Percentiles rank a stretch among this genome's conserved stretches.
Conservation (phyloP, 2,329 filamentous ascomycete genomes). For the Bertia moriformis region DNA sequence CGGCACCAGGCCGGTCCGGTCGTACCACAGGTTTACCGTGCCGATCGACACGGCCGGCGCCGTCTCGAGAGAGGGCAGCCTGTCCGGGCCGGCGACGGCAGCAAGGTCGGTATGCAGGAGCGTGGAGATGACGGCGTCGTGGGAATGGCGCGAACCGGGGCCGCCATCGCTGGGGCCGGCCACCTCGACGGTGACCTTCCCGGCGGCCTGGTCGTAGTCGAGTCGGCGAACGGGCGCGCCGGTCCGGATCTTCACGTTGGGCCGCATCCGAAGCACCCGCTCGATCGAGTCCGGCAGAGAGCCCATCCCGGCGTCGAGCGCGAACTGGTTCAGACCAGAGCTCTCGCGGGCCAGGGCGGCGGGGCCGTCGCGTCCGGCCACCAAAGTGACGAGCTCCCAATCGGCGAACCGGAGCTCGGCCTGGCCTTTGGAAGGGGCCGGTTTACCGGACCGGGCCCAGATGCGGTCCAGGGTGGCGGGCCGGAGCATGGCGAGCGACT, state of each 20-base stretch:
- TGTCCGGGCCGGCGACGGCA: slow-evolving; percentile 3
- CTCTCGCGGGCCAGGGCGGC: slow-evolving; percentile 15
- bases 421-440: too few species aligned
- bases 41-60: slow-evolving; percentile 66
- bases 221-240: slow-evolving; percentile 31
- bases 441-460: too few species aligned
- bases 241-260: slow-evolving; percentile 45
- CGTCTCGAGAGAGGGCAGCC: slow-evolving; percentile 31
- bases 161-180: slow-evolving; percentile 23
- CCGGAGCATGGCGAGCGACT: slow-evolving; percentile 27
- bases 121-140: slow-evolving; percentile 9
- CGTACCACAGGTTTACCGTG: slow-evolving; percentile 83
- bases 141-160: slow-evolving; percentile 22
- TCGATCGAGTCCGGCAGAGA: slow-evolving; percentile 41
- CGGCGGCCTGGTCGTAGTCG: slow-evolving; percentile 18
- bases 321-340: slow-evolving; percentile 20
- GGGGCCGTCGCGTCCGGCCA: too few species aligned
- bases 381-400: too few species aligned
- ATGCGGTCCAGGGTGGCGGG: too few species aligned
- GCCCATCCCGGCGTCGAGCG: slow-evolving; percentile 45
- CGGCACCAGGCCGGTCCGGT: slow-evolving; percentile 41
- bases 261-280: slow-evolving; percentile 28
- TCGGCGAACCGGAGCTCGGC: too few species aligned
- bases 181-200: slow-evolving; percentile 15
- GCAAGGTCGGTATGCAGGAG: not conserved